phyloP scores from a whole-genome alignment of 495 filamentous ascomycete genomes.

The Hyaloscypha bicolor region DNA sequence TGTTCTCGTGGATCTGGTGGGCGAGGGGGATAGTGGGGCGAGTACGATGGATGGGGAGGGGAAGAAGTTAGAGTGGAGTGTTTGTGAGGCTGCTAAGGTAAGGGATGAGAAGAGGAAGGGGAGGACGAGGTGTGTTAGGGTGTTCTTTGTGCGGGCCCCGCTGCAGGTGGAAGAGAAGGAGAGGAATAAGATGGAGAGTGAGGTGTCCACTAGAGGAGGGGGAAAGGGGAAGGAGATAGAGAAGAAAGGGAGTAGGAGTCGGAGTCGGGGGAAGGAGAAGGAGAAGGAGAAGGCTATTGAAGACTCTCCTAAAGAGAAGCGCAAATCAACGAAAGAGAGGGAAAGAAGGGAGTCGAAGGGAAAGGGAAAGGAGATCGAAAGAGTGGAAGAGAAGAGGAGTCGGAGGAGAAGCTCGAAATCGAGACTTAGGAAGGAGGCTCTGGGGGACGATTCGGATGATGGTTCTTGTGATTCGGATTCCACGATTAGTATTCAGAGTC shows the following conservation, averaged over 20 bases:
- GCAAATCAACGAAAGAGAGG: not conserved
- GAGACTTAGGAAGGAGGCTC: not conserved
- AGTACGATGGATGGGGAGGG: not conserved
- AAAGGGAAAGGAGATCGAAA: not conserved
- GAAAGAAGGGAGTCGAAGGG: not conserved
- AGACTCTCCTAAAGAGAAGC: not conserved
- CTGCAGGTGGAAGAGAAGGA: not conserved
- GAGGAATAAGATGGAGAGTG: not conserved
- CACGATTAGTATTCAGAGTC: not conserved
- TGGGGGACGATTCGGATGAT: not conserved
- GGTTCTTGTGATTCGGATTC: not conserved
- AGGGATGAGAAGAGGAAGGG: not conserved
- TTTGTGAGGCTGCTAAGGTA: not conserved
- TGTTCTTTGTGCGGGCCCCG: not conserved
- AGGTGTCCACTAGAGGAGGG: not conserved
- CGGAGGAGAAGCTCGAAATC: not conserved
- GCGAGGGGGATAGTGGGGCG: not conserved
- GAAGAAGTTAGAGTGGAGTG: not conserved
- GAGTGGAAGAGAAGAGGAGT: constrained; percentile 5
- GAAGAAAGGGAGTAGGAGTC: not conserved
- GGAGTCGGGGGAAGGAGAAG: not conserved
- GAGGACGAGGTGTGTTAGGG: not conserved
- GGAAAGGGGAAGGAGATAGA: not conserved
- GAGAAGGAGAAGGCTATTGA: not conserved
- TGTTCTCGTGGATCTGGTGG: not conserved